Percentiles rank a stretch among this genome's conserved stretches.
Conservation (phyloP, 1,139 yeast species). For the Geotrichum phurueaensis region DNA sequence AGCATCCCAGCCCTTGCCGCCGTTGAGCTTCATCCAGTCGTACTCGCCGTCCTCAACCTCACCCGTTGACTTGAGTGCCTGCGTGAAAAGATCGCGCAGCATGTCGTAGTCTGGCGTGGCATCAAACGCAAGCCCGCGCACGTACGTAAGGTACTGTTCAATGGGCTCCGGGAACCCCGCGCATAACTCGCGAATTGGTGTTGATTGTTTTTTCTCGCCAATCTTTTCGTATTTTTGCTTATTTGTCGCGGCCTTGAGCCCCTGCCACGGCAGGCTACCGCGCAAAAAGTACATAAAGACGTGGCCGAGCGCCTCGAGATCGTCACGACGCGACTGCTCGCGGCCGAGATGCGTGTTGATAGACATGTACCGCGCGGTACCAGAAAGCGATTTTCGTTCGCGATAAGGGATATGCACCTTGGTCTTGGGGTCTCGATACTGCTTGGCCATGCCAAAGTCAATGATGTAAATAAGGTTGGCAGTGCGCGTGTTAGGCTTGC, state of each 20-base stretch:
- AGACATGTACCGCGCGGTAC: conserved; percentile 97
- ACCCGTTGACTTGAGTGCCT: conserved; percentile 64
- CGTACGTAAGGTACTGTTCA: conserved; percentile 78
- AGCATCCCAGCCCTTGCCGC: conserved; percentile 90
- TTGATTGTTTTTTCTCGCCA: conserved; percentile 88
- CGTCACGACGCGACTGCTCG: conserved; percentile 94
- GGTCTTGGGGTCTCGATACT: conserved; percentile 90
- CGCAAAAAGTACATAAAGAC: conserved; percentile 89
- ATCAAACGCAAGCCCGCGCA: conserved; percentile 78
- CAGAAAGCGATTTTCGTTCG: conserved; percentile 88
- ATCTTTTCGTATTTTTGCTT: conserved; percentile 94
- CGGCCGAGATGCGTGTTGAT: conserved; percentile 95
- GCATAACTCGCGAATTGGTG: conserved; percentile 72
- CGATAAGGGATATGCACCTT: conserved; percentile 94
- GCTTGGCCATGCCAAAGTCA: conserved; percentile 96
- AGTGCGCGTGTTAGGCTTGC: conserved; percentile 48
- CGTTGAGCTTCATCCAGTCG: conserved; percentile 92
- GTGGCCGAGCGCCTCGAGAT: conserved; percentile 90
- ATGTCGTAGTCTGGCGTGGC: conserved; percentile 93
- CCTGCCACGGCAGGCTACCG: conserved; percentile 98
- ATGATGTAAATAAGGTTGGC: conserved; percentile 51
- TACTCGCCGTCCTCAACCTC: conserved; percentile 78
- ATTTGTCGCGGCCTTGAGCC: conserved; percentile 95
- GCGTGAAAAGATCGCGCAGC: conserved; percentile 66
- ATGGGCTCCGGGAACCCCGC: conserved; percentile 80